Evolutionary conservation across 768 basidiomycete genomes (phyloP), one percentile per base, ranked within the genome.

Genomic region (Pleurotus giganteus): DNA sequence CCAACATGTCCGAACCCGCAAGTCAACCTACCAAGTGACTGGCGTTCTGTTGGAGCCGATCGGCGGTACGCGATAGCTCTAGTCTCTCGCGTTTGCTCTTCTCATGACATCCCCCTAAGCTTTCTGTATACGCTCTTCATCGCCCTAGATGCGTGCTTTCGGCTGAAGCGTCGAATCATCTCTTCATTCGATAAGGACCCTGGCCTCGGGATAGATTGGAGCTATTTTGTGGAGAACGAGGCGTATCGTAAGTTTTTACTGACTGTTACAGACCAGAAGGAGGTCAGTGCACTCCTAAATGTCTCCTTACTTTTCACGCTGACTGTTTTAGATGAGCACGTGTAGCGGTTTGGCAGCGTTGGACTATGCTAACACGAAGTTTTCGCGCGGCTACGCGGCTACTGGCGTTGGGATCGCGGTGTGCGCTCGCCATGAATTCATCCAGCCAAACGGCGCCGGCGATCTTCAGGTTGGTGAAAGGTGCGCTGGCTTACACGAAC

Each of bases 351-450:
- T n/a, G n/a, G n/a, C n/a, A n/a, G n/a, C n/a, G n/a, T n/a, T n/a
- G n/a, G n/a, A n/a, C n/a, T n/a, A n/a, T n/a, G n/a, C n/a, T n/a
- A n/a, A n/a, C n/a, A 46, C 59, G 1, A 62, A 61, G 26, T 49
- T 50, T 8, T 59, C 57, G 0, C 58, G 57, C 21, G 66, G 67
- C 4, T 53, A 61, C n/a, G 61, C 65, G 1, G 60, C 61, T 0
- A 64, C 66, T 8, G 70, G 72, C 0, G 57, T 70, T 1, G 69
- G 61, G 2, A 61, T 60, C 1, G 63, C 65, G n/a, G 59, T 58
- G 23, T 73, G 73, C 28, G 50, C 64, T 0, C 62, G 65, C 1
- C 70, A 72, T 53, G 63, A 71, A 23, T 61, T 71, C 60, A 63
- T 67, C 8, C 57, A 60, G 0, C 66, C 69, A 2, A 55, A 44